A percentile compares a stretch with the other conserved stretches of the same genome.
These are phyloP conservation scores for Dicorynia guianensis DNA, from an alignment of 306 rosid species.

Conservation along the genomic window DNA sequence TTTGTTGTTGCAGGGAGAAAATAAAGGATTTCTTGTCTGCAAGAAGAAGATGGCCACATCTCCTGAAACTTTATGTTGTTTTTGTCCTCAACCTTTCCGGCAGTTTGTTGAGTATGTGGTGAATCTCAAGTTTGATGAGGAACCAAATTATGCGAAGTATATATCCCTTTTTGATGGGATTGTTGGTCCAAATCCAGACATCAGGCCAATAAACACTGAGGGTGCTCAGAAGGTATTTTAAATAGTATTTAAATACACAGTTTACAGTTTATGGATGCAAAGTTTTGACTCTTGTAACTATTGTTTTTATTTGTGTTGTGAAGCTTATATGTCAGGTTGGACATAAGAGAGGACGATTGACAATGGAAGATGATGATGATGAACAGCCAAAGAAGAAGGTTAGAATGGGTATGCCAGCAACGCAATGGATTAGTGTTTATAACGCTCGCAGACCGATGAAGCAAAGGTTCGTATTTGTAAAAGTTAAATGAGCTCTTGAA, in stretches of 20 bases:
- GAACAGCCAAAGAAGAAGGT: constrained; percentile 92
- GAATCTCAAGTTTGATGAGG: constrained; percentile 93
- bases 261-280: constrained; percentile 19
- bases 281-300: constrained; percentile 22
- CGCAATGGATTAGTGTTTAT: constrained; percentile 93
- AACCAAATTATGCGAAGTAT: constrained; percentile 87
- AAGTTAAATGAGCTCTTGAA: constrained; percentile 18
- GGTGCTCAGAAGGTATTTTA: constrained; percentile 89
- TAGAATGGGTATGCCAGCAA: constrained; percentile 87
- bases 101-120: constrained; percentile 87
- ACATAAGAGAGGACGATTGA: constrained; percentile 82
- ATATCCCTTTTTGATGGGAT: constrained; percentile 89
- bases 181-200: constrained; percentile 82
- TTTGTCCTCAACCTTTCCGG: constrained; percentile 81
- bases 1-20: constrained; percentile 74
- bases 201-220: constrained; percentile 90
- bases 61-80: constrained; percentile 78
- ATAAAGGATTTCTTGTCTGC: constrained; percentile 93
- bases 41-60: constrained; percentile 96
- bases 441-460: constrained; percentile 94
- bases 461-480: constrained; percentile 70
- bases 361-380: constrained; percentile 80
- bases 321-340: constrained; percentile 86
- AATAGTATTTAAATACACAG: constrained; percentile 6
- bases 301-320: constrained; percentile 39